These are phyloP conservation scores for Dictyophora rubrovolvata DNA, from an alignment of 768 basidiomycete species.

Conservation along the genomic window DNA sequence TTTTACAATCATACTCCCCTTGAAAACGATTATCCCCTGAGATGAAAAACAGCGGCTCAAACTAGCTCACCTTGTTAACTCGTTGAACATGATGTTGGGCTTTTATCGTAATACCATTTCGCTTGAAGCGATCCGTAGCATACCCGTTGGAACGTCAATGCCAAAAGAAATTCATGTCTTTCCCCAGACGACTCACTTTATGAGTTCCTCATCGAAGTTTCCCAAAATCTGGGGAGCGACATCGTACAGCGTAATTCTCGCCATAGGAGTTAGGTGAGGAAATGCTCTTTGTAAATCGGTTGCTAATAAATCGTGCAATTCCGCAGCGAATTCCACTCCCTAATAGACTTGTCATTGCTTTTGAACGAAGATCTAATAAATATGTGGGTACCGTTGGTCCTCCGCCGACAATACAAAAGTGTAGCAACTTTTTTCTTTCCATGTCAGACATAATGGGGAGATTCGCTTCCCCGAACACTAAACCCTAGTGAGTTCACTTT, in stretches of 20 bases:
- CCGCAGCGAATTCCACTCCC: conserved; percentile 82
- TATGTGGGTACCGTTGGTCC: conserved; percentile 25
- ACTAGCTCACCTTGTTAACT: conserved; percentile 42
- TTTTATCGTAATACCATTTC: conserved; percentile 65
- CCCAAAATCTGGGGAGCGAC: conserved; percentile 71
- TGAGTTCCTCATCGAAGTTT: conserved; percentile 58
- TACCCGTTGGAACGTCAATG: conserved; percentile 35
- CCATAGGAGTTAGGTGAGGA: conserved; percentile 50
- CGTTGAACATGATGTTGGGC: conserved; percentile 66
- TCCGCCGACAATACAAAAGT: conserved; percentile 79
- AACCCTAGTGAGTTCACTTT: conserved; percentile 11
- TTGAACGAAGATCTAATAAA: conserved; percentile 5
- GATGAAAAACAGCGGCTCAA: not conserved
- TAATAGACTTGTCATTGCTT: conserved; percentile 15
- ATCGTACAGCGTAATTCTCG: conserved; percentile 72
- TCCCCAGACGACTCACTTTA: conserved; percentile 31
- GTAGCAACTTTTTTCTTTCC: conserved; percentile 64
- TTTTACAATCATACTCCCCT: conserved; percentile 61
- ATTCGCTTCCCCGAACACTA: conserved; percentile 79
- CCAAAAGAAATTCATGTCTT: not conserved
- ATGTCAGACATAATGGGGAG: conserved; percentile 68
- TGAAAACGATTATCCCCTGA: conserved; percentile 5
- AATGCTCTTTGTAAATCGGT: conserved; percentile 54
- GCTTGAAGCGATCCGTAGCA: conserved; percentile 56
- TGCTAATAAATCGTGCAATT: conserved; percentile 67